Evolutionary conservation across 768 basidiomycete genomes (phyloP).

Genomic region (Fomitopsis serialis): DNA sequence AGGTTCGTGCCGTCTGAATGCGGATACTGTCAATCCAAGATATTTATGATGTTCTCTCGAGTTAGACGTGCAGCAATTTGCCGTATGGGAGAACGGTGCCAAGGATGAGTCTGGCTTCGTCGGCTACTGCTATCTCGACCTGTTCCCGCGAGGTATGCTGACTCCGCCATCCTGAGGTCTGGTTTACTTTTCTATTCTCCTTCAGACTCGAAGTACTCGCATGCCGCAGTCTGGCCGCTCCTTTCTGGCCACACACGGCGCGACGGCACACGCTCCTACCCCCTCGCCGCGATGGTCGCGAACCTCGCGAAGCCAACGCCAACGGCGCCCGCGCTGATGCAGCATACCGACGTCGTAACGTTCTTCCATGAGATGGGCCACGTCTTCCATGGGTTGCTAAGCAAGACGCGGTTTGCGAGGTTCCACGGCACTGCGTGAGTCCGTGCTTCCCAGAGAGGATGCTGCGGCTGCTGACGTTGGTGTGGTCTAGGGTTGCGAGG

Average conservation of each 20-base stretch:
- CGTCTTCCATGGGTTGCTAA: constrained; percentile 50
- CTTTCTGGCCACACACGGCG: constrained; percentile 57
- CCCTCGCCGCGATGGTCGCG: constrained; percentile 82
- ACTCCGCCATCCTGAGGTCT: too few species aligned
- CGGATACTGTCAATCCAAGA: too few species aligned
- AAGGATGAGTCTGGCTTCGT: constrained; percentile 68
- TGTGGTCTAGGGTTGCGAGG: constrained; percentile 23
- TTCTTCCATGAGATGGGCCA: constrained; percentile 89
- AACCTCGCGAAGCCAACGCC: constrained; percentile 84
- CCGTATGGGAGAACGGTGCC: constrained; percentile 80
- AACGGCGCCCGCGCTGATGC: constrained; percentile 77
- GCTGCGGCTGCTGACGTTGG: neutral
- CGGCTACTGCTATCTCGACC: constrained; percentile 84
- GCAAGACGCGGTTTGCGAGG: constrained; percentile 60
- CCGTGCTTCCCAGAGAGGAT: neutral
- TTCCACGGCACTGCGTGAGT: constrained; percentile 69
- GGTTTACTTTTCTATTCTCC: too few species aligned
- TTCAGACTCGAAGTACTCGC: constrained; percentile 72
- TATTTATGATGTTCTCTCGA: too few species aligned
- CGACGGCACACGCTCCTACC: constrained; percentile 61
- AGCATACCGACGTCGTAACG: constrained; percentile 83
- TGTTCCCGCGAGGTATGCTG: constrained; percentile 86
- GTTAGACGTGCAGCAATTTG: constrained; percentile 74
- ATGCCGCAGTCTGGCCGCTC: constrained; percentile 83
- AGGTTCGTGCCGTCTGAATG: constrained; percentile 42